These are phyloP conservation scores for Sugiyamaella novakii DNA, from an alignment of 1,139 yeast species.

Conservation along the genomic window DNA sequence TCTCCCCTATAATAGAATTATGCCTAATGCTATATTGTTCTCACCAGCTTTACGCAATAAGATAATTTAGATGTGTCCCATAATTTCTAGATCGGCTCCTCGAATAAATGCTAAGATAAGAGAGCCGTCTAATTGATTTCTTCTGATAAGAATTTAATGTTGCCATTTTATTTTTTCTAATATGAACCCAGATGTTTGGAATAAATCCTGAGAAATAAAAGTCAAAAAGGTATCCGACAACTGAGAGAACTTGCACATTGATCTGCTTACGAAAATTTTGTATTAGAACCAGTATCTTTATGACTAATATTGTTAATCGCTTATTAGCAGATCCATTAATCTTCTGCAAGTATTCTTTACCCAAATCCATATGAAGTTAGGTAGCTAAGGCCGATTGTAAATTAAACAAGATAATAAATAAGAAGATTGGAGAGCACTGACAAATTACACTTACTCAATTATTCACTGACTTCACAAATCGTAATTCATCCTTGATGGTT, in stretches of 20 bases:
- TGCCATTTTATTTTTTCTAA: background rate
- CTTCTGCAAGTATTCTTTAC: conserved; percentile 5
- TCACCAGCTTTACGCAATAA: too few relatives aligned
- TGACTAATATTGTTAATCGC: background rate
- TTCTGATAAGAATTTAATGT: background rate
- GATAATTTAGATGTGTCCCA: too few relatives aligned
- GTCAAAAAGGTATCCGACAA: background rate
- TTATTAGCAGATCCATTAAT: conserved; percentile 9
- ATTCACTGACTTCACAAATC: too few relatives aligned
- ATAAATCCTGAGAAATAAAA: conserved; percentile 4
- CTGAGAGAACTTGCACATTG: background rate
- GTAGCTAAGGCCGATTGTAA: conserved; percentile 6
- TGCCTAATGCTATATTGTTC: too few relatives aligned
- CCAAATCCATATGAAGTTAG: conserved; percentile 5
- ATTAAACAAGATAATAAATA: background rate
- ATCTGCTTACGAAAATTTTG: too few relatives aligned
- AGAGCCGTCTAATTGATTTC: background rate
- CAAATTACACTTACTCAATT: too few relatives aligned
- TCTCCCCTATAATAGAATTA: too few relatives aligned
- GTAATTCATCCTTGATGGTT: conserved; percentile 7
- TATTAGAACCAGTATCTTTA: background rate
- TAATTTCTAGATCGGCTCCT: background rate
- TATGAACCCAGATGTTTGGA: conserved; percentile 9
- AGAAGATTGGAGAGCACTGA: too few relatives aligned
- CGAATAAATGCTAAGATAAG: background rate